Percentiles rank a stretch among this genome's conserved stretches.
These are phyloP conservation scores for Haematococcus sp. DNA, from an alignment of 139 green algal genomes.

Conservation along the genomic window DNA sequence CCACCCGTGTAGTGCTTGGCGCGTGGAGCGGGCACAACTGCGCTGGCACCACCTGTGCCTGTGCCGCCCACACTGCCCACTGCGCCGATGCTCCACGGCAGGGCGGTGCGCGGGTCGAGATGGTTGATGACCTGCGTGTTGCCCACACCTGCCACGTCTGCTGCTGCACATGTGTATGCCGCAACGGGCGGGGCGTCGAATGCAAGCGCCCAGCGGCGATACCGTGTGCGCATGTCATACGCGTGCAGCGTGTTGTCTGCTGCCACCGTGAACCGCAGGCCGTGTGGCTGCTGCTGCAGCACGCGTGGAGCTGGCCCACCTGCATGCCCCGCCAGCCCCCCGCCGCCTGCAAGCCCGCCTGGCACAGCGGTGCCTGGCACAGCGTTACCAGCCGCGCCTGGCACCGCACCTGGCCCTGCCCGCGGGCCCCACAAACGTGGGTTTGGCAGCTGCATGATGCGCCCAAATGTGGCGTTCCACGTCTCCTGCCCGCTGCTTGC, in stretches of 20 bases:
- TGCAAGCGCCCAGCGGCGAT: constrained; percentile 55
- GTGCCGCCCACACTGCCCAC: not conserved
- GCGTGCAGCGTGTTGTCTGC: constrained; percentile 54
- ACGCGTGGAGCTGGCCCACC: not conserved
- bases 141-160: not conserved
- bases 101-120: constrained; percentile 20
- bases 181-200: constrained; percentile 67
- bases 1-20: not conserved
- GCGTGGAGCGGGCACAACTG: not conserved
- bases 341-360: too few species aligned
- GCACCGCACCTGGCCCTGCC: too few species aligned
- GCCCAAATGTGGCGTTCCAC: constrained; percentile 67
- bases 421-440: not conserved
- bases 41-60: not conserved
- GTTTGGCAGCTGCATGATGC: constrained; percentile 12
- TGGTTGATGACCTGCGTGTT: constrained; percentile 24
- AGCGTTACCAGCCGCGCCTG: too few species aligned
- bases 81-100: not conserved
- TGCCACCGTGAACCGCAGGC: constrained; percentile 29
- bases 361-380: too few species aligned
- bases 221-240: constrained; percentile 48
- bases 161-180: constrained; percentile 38
- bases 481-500: constrained; percentile 25
- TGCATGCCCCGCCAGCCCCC: too few species aligned
- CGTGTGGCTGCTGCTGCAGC: not conserved